Evolutionary conservation across 139 green algal genomes (phyloP), one percentile per base, ranked within the genome.

Genomic region (Spirogloea muscicola): DNA sequence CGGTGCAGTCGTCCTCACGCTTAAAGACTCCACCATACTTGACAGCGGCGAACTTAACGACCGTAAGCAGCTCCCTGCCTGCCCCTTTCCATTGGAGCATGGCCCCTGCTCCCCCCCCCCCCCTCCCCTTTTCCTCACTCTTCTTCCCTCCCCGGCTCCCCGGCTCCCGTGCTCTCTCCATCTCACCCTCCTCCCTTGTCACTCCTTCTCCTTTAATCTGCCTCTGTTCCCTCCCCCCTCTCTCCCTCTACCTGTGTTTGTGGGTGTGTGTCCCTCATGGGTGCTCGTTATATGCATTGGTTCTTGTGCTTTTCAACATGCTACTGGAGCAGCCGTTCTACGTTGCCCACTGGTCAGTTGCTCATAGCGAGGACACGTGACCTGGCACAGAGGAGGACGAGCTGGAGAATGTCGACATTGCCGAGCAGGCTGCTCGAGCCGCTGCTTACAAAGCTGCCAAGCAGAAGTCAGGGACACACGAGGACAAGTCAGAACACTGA

Each of bases 381-480:
- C 7, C 3, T 76, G 29, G 46, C 37, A 34, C 89, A 1, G 86
- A 85, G 2, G 89, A 89, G 57, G 89, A 91, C 60, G 74, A 84
- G 79, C 82, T 97, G 68, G 90, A 94, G 67, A 91, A 97, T 77
- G 85, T 93, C 25, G 77, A 88, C 25, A 63, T 86, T 68, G 82
- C 85, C 18, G 88, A 96, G 87, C 79, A 94, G 41, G 87, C 84
- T 68, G 72, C 87, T 69, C 83, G 90, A 2, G 64, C 81, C 3
- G 90, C 91, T 82, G 90, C 90, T 1, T 70, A 76, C 2, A 73
- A 82, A 27, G 90, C 83, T 21, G 65, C 89, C 0, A 84, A 77
- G 42, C 91, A 92, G 79, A 80, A 31, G 31, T n/a, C 43, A 7
- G 18, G 16, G 13, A 68, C 36, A 29, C 29, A 64, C 38, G 49